Evolutionary conservation across 1,284 basidiomycete species (phyloP).

Genomic region (Cryptococcus neoformans): DNA sequence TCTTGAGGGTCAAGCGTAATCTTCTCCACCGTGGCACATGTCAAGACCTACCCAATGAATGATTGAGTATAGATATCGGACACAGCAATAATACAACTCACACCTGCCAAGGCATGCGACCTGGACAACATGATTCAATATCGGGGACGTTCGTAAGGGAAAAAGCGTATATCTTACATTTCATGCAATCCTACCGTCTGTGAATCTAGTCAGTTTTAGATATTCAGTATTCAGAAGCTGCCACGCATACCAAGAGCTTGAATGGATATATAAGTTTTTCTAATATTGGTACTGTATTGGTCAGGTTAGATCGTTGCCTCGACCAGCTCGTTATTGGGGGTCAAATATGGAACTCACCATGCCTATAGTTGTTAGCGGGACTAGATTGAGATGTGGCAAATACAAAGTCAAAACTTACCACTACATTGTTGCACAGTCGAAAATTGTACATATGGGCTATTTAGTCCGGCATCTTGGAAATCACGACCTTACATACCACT

Average conservation of each 20-base stretch:
- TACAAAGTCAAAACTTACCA: conserved; percentile 6
- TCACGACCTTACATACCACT: conserved; percentile 10
- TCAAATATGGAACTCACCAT: conserved; percentile 17
- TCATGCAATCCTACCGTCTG: conserved; percentile 89
- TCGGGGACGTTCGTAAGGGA: neutral
- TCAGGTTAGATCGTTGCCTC: neutral
- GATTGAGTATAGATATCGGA: too few relatives aligned
- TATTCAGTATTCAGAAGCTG: neutral
- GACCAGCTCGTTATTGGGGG: neutral
- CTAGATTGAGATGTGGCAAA: neutral
- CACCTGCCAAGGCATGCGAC: conserved; percentile 74
- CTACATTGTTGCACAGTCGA: conserved; percentile 10
- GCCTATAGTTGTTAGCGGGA: conserved; percentile 14
- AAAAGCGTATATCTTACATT: conserved; percentile 50
- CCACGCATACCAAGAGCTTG: conserved; percentile 61
- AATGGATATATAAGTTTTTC: conserved; percentile 76
- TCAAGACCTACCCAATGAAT: conserved; percentile 57
- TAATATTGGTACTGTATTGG: conserved; percentile 35
- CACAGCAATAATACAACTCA: conserved; percentile 10
- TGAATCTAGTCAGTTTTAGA: conserved; percentile 31
- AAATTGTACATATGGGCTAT: neutral
- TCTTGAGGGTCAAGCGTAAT: conserved; percentile 67
- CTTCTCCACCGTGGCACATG: conserved; percentile 85
- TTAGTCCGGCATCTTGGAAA: neutral
- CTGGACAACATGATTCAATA: conserved; percentile 47